Base-by-base conservation (phyloP, 2,329 filamentous ascomycete species). In the Venturia aucupariae region DNA sequence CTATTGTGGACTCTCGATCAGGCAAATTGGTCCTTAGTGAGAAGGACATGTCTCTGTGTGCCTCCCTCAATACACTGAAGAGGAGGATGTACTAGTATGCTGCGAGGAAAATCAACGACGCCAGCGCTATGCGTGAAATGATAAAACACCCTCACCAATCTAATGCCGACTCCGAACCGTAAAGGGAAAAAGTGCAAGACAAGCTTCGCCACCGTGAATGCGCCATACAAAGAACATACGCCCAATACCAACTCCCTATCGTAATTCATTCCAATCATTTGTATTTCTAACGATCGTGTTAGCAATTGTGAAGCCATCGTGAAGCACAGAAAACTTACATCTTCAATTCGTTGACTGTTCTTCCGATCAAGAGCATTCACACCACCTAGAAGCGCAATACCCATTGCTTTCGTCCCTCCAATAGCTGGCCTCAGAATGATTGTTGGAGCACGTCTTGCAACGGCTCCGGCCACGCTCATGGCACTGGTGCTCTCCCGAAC, bases 361-460 rank as follows among this genome's bases (percentile, higher is more conserved):
- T 86, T 82, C 63, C 89, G 89, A 78, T 99, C 94, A 69, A 99
- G 80, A 59, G 90, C 86, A 75, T 99, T 99, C 0, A 91, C 95
- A 17, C 92, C 93, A 5, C 95, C 94, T 77, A 97, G 82, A 65
- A 99, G 79, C 44, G 93, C 91, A 78, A 95, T 90, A 10, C 92
- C 90, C 61, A 96, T 86, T 0, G 88, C 93, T 75, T 93, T 93
- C 42, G 88, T 91, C 8, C 92, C 90, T 0, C 93, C 95, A 70
- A 97, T 91, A 3, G 92, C 90, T 8, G 94, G 94, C 64, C 92
- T 81, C 69, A 99, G 85, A 62, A 99, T 89, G 24, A 97, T 90
- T 0, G 92, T 97, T n/a, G 94, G 94, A 38, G 92, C 92, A 69
- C 90, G 85, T 74, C 84, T 88, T 66, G 88, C 82, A 22, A 99